Evolutionary conservation across 192 early-diverging fungal genomes (phyloP).

Genomic region (Coemansia sp.): DNA sequence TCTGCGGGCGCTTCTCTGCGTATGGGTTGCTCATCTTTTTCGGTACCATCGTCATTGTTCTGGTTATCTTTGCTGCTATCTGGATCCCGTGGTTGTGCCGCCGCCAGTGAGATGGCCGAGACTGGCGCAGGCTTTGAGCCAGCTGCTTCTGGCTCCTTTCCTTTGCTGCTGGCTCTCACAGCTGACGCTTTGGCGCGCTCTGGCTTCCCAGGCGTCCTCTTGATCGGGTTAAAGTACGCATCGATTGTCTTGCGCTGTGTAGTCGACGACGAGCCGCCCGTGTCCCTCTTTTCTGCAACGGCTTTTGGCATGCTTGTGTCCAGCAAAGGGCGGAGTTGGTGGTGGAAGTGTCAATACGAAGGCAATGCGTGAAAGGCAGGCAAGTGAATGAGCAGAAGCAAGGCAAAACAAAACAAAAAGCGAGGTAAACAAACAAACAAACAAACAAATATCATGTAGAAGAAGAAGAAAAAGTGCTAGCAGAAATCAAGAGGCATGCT

Average conservation of each 20-base stretch:
- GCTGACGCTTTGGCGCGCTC: not conserved
- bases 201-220: conserved; percentile 2
- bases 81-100: not conserved
- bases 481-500: no score
- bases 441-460: not conserved
- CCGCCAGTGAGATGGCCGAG: no score
- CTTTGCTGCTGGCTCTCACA: not conserved
- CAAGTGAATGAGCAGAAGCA: no score
- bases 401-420: not conserved
- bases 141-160: not conserved
- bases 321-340: not conserved
- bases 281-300: not conserved
- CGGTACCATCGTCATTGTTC: not conserved
- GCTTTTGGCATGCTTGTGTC: not conserved
- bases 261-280: not conserved
- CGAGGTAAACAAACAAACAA: not conserved
- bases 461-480: not conserved
- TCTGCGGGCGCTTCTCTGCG: not conserved
- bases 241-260: conserved; percentile 47
- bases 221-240: conserved; percentile 29
- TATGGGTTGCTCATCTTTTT: not conserved
- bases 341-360: no score
- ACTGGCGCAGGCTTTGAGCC: no score
- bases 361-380: no score
- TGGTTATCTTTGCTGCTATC: not conserved